A percentile compares a stretch with the other conserved stretches of the same genome.
These are phyloP conservation scores for Rhodotorula sp. DNA, from an alignment of 1,284 basidiomycete species.

Conservation along the genomic window DNA sequence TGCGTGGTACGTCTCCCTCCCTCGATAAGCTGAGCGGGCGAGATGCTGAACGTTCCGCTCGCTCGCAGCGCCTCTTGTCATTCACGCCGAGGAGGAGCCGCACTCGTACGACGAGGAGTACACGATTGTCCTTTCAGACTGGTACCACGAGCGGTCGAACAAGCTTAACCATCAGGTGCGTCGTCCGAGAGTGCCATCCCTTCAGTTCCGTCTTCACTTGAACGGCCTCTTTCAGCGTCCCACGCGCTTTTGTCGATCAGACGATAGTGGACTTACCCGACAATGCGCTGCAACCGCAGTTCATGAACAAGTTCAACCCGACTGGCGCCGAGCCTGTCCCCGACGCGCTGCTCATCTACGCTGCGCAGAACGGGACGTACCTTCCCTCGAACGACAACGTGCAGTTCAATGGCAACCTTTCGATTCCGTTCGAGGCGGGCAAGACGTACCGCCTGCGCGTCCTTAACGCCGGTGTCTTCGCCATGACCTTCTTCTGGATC, in stretches of 20 bases:
- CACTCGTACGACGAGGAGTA: conserved; percentile 84
- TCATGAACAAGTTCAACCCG: conserved; percentile 64
- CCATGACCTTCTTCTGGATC: conserved; percentile 80
- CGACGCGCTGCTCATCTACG: conserved; percentile 81
- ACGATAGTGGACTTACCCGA: too few relatives aligned
- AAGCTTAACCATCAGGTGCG: conserved; percentile 24
- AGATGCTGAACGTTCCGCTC: neutral
- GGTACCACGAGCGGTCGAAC: conserved; percentile 56
- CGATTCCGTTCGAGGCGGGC: conserved; percentile 77
- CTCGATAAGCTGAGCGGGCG: neutral
- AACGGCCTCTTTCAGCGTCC: too few relatives aligned
- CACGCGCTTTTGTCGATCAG: too few relatives aligned
- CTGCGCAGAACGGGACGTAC: conserved; percentile 67
- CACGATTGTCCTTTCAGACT: conserved; percentile 79
- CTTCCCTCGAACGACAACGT: conserved; percentile 65
- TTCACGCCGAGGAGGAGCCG: conserved; percentile 62
- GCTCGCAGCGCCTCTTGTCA: conserved; percentile 64
- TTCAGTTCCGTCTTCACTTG: too few relatives aligned
- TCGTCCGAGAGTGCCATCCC: neutral
- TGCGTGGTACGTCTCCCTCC: conserved; percentile 56
- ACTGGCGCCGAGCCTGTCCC: conserved; percentile 84
- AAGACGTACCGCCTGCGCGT: conserved; percentile 69
- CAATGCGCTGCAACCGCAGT: conserved; percentile 55
- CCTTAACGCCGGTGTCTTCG: conserved; percentile 65
- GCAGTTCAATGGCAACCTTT: conserved; percentile 73